Evolutionary conservation across 208 protist species (phyloP), one percentile per base, ranked within the genome.

Genomic region (Crithidia bombi): DNA sequence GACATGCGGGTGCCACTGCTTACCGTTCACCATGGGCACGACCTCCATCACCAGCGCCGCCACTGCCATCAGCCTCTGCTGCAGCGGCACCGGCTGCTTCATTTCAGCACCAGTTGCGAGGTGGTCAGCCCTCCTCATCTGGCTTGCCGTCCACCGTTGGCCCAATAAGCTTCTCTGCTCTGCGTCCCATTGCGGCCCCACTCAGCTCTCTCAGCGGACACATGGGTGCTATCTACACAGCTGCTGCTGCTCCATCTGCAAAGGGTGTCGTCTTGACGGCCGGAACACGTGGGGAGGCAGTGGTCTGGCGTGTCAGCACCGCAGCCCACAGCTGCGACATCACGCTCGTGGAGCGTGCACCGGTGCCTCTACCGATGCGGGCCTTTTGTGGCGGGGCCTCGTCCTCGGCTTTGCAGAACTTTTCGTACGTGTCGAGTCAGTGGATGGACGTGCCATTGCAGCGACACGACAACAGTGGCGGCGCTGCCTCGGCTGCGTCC

Each of bases 141-240:
- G 30, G 38, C 12, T 23, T 49, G 21, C 17, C 25, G 3, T 28
- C 58, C 38, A 17, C 30, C 9, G 43, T 11, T 15, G 14, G 14
- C 17, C 15, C 58, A 32, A 15, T 32, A 21, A 41, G 58, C 23
- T 51, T 25, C 43, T 12, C 43, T 17, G 43, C 43, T 15, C 70
- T 91, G 28, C 68, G 72, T 6, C 83, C 86, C 17, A 62, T 79
- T 15, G 81, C 81, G 7, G 62, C 59, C 1, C 58, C 80, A 15
- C 79, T 79, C 21, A 73, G 77, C 57, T 69, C 80, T 25, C 35
- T 47, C 30, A 63, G 46, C 9, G 65, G 41, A 1, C 87, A 93
- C 67, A 77, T 54, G 44, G 84, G 84, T 19, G 87, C 67, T 25
- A 82, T 93, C 72, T 85, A 93, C 75, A 77, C 70, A 49, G 36